Evolutionary conservation across 78 protist genomes (phyloP).

Genomic region (Dictyostelium firmibasis): DNA sequence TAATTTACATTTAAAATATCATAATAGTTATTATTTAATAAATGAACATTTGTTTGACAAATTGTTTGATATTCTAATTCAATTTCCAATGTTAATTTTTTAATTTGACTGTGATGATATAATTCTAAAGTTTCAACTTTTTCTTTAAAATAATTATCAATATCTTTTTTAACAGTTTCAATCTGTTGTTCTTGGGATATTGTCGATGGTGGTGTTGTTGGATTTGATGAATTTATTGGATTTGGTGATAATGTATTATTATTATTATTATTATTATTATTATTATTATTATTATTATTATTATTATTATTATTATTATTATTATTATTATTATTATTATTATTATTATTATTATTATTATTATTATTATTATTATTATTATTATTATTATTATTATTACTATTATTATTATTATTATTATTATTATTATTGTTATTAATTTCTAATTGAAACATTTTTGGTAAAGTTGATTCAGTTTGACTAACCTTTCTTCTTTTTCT

Average conservation of each 20-base stretch:
- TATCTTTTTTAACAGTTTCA: background rate
- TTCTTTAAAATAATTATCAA: constrained; percentile 14
- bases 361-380: background rate
- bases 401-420: background rate
- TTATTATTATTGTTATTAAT: background rate
- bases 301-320: background rate
- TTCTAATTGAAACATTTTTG: background rate
- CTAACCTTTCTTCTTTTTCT: constrained; percentile 11
- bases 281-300: background rate
- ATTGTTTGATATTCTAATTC: constrained; percentile 62
- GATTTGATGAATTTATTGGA: background rate
- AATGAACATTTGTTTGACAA: constrained; percentile 31
- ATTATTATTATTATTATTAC: background rate
- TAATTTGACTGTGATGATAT: background rate
- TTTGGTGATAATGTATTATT: background rate
- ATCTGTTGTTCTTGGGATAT: background rate
- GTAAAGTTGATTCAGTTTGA: background rate
- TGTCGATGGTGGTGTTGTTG: background rate
- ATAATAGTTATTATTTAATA: constrained; percentile 35
- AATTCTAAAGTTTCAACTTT: constrained; percentile 7
- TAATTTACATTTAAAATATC: constrained; percentile 28
- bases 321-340: background rate
- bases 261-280: background rate
- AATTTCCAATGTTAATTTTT: constrained; percentile 48
- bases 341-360: background rate